Percentiles rank a stretch among this genome's conserved stretches.
phyloP scores from a whole-genome alignment of 1,284 basidiomycete species.

The Puccinia horiana region DNA sequence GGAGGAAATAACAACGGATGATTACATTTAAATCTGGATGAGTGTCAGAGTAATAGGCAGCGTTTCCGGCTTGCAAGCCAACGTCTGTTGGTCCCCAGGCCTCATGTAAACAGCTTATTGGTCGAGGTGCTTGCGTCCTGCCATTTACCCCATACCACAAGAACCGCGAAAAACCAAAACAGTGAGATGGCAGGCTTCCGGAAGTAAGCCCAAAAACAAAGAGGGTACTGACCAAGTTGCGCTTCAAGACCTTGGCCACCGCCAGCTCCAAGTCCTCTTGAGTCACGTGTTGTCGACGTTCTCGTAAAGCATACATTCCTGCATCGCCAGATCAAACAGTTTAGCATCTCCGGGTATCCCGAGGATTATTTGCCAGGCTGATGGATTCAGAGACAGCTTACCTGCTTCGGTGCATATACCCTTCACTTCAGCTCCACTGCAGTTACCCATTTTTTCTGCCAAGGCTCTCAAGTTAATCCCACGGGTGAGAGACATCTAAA shows the following conservation, averaged over 20 bases:
- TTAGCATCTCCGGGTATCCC: background rate
- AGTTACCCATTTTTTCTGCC: constrained; percentile 95
- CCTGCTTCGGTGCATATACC: constrained; percentile 99
- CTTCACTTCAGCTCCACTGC: constrained; percentile 94
- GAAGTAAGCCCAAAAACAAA: background rate
- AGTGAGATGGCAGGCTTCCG: background rate
- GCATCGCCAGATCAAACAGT: background rate
- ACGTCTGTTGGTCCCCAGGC: background rate
- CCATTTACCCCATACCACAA: background rate
- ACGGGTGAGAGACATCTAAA: constrained; percentile 91
- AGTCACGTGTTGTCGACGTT: constrained; percentile 91
- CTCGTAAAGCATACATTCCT: constrained; percentile 96
- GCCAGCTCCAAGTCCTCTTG: constrained; percentile 99
- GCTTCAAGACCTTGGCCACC: constrained; percentile 74
- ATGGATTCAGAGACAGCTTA: constrained; percentile 58
- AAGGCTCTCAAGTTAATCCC: constrained; percentile 92
- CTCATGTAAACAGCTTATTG: constrained; percentile 41
- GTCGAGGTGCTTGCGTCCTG: constrained; percentile 46
- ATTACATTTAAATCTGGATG: background rate
- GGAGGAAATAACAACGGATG: background rate
- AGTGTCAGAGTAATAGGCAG: background rate
- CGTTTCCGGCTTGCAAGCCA: background rate
- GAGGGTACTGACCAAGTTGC: constrained; percentile 30
- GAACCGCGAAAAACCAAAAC: background rate
- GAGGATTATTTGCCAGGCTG: background rate